A percentile compares a stretch with the other conserved stretches of the same genome.
Evolutionary conservation across 1,284 basidiomycete species (phyloP).

Genomic region (Sporisorium reilianum): DNA sequence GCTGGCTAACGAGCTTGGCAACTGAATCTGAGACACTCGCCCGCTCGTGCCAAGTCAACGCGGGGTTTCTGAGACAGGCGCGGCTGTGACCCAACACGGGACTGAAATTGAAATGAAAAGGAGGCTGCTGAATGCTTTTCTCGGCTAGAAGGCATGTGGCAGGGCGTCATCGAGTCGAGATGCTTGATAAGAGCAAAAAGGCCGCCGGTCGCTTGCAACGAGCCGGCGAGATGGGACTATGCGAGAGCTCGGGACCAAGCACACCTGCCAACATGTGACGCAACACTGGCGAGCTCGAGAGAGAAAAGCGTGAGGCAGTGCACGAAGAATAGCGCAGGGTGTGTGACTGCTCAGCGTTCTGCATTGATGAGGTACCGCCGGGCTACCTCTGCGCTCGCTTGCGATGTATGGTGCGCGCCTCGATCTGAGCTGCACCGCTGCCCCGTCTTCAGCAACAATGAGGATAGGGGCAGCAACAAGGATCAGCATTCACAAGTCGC

Average conservation of each 20-base stretch:
- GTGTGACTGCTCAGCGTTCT: background rate
- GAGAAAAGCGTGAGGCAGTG: conserved; percentile 1
- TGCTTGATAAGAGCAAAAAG: background rate
- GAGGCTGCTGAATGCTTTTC: too few species aligned
- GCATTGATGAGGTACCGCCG: conserved; percentile 5
- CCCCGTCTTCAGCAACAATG: background rate
- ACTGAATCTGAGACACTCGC: too few species aligned
- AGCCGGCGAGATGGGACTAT: background rate
- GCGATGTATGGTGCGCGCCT: too few species aligned
- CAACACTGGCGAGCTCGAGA: background rate
- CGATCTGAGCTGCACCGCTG: background rate
- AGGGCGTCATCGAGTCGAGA: conserved; percentile 1
- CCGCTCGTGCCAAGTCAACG: background rate
- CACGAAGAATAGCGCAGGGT: background rate
- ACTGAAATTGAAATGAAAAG: too few species aligned
- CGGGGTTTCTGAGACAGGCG: too few species aligned
- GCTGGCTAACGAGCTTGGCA: background rate
- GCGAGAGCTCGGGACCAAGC: background rate
- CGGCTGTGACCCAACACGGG: too few species aligned
- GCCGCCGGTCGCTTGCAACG: conserved; percentile 4
- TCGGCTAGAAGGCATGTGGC: conserved; percentile 6
- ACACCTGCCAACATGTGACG: too few species aligned
- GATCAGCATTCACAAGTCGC: background rate
- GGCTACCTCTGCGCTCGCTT: background rate
- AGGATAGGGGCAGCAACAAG: background rate